These are phyloP conservation scores for Pseudocercospora pini-densiflorae DNA, from an alignment of 2,329 filamentous ascomycete genomes.

Conservation along the genomic window DNA sequence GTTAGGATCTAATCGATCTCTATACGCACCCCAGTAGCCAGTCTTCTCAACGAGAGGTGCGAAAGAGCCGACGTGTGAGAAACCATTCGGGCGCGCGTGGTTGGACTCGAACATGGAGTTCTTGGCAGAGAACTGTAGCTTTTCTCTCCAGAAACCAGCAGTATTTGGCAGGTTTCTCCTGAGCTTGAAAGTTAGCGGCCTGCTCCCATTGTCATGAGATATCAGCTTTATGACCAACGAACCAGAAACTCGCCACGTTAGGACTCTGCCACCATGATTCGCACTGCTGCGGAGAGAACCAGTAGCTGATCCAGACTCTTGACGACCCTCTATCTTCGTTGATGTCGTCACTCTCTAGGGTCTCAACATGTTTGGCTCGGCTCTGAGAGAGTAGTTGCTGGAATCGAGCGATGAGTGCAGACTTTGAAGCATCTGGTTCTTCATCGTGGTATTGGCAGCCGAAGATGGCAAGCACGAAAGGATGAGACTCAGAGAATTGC, in stretches of 20 bases:
- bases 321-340: background rate
- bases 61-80: slow-evolving; percentile 1
- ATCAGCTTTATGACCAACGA: background rate
- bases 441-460: slow-evolving; percentile 3
- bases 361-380: background rate
- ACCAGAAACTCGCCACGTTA: background rate
- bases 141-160: slow-evolving; percentile 5
- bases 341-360: background rate
- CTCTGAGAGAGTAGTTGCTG: background rate
- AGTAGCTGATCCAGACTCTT: slow-evolving; percentile 4
- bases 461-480: slow-evolving; percentile 7
- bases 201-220: background rate
- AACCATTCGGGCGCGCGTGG: background rate
- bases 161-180: background rate
- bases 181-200: background rate
- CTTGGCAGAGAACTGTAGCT: background rate
- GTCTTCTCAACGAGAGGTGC: slow-evolving; percentile 1
- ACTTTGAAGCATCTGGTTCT: background rate
- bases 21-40: slow-evolving; percentile 13
- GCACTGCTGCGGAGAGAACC: background rate
- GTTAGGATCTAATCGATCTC: background rate
- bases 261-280: slow-evolving; percentile 3
- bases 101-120: slow-evolving; percentile 1
- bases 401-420: background rate
- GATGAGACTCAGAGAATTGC: background rate